Base-by-base conservation (phyloP, 345 rosid species). In the Citrus sinensis region DNA sequence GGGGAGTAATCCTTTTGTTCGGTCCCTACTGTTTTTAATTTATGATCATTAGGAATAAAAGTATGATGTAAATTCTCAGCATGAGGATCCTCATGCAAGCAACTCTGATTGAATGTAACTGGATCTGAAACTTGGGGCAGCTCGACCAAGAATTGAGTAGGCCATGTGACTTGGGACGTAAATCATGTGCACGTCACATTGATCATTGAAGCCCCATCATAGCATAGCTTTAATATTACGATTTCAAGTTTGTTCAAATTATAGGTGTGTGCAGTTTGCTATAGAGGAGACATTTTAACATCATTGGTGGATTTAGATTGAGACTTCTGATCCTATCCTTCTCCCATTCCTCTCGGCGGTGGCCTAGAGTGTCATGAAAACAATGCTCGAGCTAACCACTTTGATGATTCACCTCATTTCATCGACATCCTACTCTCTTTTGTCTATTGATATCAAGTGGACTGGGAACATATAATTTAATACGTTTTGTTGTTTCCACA, bases 401-500 rank as follows among this genome's bases (percentile, higher is more conserved):
- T 5, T 14, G 42, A 27, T 34, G 67, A 34, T 37, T 37, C 42
- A 20, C 59, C 70, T 39, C 51, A 39, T 58, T 74, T 0, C 6
- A 67, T 35, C 42, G 56, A 39, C 67, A 74, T 29, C 61, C 0
- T 65, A 46, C 51, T 46, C 51, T 54, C 58, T 54, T 54, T 54
- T 54, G 58, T 54, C 58, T 25, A 10, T 65, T 17, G 5, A 10
- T 83, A 76, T 86, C 70, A 84, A 85, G 81, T 85, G 14, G 14
- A 46, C 14, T 3, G 51, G 17, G 51, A 46, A 46, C 51, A 13
- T 46, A 10, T 46, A 11, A 46, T 46, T 46, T 46, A 46, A 13
- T 11, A 46, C 51, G 51, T 46, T 46, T 46, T 46, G 17, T 46
- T 11, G 9, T 46, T 13, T 46, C 17, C 17, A 46, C 51, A 13